Evolutionary conservation across 2,329 filamentous ascomycete genomes (phyloP), one percentile per base, ranked within the genome.

Genomic region (Fusarium avenaceum): DNA sequence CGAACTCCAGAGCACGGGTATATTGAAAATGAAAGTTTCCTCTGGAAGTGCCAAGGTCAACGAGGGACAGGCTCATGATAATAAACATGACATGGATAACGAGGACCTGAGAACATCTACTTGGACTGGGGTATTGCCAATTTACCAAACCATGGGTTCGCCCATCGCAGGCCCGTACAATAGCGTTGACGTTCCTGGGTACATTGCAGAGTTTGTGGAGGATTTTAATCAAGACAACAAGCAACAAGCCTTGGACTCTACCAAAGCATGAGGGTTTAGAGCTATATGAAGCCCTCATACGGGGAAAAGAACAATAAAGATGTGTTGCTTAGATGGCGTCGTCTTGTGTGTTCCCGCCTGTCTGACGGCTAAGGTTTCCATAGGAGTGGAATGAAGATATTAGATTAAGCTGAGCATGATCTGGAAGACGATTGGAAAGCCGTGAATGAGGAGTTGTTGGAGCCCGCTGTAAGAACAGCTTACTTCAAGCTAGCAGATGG

Each of bases 21-120:
- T 97, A 32, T 79, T 97, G 58, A 89, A 85, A 65, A 87, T 97
- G 13, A 83, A 79, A 32, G 86, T 96, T 61, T 82, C 85, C 7
- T 88, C 87, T 46, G 93, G 91, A 2, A 94, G 90, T 74, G 92
- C 90, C 28, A 97, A 97, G 84, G 82, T 92, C 40, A 84, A 92
- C 9, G 82, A 85, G 22, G 92, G 92, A 0, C 83, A 83, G 24
- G 89, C 92, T 2, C 83, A 66, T 79, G 86, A 89, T 57, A 85
- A 86, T 7, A 80, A 74, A 56, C 76, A 71, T 13, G 86, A 89
- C 63, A 38, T 82, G 64, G 79, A 80, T 46, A 79, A 88, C 63
- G 76, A 75, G 8, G 78, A 75, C 6, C 62, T 86, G 6, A 72
- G 80, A 15, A 75, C 72, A 1, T 75, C 77, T 5, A 82, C 85